Evolutionary conservation across 345 rosid species (phyloP).

Genomic region (Linum usitatissimum): DNA sequence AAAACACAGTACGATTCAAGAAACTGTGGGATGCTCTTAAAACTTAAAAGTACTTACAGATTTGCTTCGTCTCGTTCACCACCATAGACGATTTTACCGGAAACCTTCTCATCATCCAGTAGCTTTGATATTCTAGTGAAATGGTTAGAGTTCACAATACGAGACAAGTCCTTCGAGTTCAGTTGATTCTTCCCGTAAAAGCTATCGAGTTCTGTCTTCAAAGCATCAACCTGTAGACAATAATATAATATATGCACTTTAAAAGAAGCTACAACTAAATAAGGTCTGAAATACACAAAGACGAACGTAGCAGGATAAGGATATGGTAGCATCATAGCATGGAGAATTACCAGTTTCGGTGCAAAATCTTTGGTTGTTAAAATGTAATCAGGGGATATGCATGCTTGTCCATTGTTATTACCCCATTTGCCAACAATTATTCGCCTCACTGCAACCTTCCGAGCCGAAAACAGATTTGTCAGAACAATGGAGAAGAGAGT

Average conservation of each 20-base stretch:
- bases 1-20: background rate
- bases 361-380: conserved; percentile 62
- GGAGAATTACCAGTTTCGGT: conserved; percentile 55
- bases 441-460: conserved; percentile 64
- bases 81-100: conserved; percentile 65
- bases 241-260: conserved; percentile 5
- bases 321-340: background rate
- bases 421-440: conserved; percentile 92
- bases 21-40: background rate
- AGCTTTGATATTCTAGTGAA: conserved; percentile 61
- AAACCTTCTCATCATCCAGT: conserved; percentile 78
- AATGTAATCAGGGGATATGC: conserved; percentile 78
- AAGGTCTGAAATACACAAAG: background rate
- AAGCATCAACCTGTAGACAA: conserved; percentile 42
- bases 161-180: conserved; percentile 74
- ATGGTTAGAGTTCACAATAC: conserved; percentile 75
- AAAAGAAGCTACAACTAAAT: conserved; percentile 8
- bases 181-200: conserved; percentile 72
- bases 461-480: conserved; percentile 14
- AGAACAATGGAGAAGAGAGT: background rate
- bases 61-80: conserved; percentile 57
- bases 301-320: background rate
- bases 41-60: conserved; percentile 40
- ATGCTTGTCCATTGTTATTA: conserved; percentile 83
- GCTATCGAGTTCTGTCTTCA: conserved; percentile 49